Evolutionary conservation across 768 basidiomycete genomes (phyloP), one percentile per base, ranked within the genome.

Genomic region (Mycena latifolia): DNA sequence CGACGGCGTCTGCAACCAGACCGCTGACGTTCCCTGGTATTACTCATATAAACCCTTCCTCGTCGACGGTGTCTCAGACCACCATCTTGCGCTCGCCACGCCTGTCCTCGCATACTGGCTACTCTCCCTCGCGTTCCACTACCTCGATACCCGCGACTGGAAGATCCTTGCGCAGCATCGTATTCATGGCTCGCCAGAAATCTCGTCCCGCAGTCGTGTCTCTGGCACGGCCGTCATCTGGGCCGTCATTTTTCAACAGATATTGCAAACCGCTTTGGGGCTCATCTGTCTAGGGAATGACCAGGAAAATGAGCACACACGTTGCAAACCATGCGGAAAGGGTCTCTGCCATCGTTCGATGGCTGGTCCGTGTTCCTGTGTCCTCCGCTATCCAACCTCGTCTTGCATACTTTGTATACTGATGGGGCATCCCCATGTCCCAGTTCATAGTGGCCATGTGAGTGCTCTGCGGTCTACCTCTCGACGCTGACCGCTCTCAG

Each of bases 51-150:
- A 82, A 27, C 77, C 80, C 20, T 75, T 79, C 2, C 74, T 91
- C 51, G 47, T 96, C 29, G 78, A 86, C 9, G 76, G 80, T 33
- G 66, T 96, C 55, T 84, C 92, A 1, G 97, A 99, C 80, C 81
- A 88, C 65, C 69, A 85, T 67, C 80, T 96, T 27, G 86, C 93
- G 20, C 81, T 97, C 51, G 82, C 88, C 5, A 85, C 89, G 2
- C 97, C 97, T 0, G 73, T 98, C 58, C 63, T 92, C 60, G 89
- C 88, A 5, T 98, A 99, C 81, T 99, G 98, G 97, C 69, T 78
- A 2, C 77, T 90, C 45, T 94, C 94, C 4, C 79, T 91, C 54
- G 77, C 93, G 76, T 99, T 98, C 81, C 90, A 95, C 76, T 74
- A 78, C 47, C 84, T 99, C 72, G 98, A 99, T 79, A 79, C 81